These are phyloP conservation scores for Solanum pimpinellifolium DNA, from an alignment of 257 asterid genomes.

Conservation along the genomic window DNA sequence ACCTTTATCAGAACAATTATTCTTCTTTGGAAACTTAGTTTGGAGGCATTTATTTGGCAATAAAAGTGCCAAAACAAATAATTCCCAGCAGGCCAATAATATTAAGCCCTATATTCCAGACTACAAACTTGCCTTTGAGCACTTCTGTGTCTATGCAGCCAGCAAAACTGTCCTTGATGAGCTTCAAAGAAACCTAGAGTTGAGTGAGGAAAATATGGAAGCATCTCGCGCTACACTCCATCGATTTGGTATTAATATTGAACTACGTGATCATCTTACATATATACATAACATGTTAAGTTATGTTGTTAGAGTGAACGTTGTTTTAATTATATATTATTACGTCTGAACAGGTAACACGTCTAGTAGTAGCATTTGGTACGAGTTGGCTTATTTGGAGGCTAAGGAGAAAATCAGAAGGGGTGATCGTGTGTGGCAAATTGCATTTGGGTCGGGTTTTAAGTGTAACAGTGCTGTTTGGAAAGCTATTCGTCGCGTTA, in stretches of 20 bases:
- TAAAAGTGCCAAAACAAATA: neutral
- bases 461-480: conserved; percentile 92
- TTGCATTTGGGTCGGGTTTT: conserved; percentile 90
- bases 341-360: conserved; percentile 26
- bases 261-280: neutral
- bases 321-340: neutral
- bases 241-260: conserved; percentile 41
- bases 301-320: neutral
- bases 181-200: conserved; percentile 76
- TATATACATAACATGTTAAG: neutral
- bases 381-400: conserved; percentile 80
- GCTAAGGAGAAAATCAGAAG: conserved; percentile 56
- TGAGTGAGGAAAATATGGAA: conserved; percentile 68
- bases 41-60: conserved; percentile 42
- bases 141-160: conserved; percentile 84
- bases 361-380: conserved; percentile 97
- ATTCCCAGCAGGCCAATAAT: conserved; percentile 14
- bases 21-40: conserved; percentile 55
- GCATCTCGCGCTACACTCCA: conserved; percentile 66
- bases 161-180: conserved; percentile 79
- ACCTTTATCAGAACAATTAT: conserved; percentile 72
- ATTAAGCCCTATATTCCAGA: conserved; percentile 83
- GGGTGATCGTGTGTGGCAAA: conserved; percentile 88
- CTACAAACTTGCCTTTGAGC: conserved; percentile 93
- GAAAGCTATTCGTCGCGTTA: conserved; percentile 44